phyloP scores from a whole-genome alignment of 768 basidiomycete genomes.

The Pholiota molesta region DNA sequence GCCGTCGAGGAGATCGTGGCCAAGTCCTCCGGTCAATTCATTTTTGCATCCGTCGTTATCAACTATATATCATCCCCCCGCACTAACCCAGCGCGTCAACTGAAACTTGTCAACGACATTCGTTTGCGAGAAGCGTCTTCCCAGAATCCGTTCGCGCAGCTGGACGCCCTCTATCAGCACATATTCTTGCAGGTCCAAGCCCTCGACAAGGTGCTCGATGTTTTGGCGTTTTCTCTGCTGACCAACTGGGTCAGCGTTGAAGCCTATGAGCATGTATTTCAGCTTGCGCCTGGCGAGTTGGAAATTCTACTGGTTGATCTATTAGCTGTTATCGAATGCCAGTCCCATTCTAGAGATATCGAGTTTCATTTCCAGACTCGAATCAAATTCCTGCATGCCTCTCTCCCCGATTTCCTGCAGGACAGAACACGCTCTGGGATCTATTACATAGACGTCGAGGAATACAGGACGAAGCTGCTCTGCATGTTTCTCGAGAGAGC shows the following conservation, averaged over 20 bases:
- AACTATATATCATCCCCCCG: not conserved
- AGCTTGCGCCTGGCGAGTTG: not conserved
- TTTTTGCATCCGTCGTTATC: slow-evolving; percentile 9
- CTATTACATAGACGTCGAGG: not conserved
- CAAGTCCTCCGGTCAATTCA: slow-evolving; percentile 13
- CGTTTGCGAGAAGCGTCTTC: not conserved
- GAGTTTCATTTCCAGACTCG: too few relatives aligned
- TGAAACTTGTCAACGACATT: slow-evolving; percentile 3
- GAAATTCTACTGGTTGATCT: not conserved
- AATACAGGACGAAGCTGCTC: not conserved
- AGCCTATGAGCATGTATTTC: too few relatives aligned
- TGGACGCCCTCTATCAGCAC: slow-evolving; percentile 9
- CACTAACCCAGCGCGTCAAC: not conserved
- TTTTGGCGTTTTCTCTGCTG: not conserved
- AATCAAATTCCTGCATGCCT: slow-evolving; percentile 9
- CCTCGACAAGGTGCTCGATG: not conserved
- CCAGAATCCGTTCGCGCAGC: slow-evolving; percentile 2
- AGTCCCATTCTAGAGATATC: not conserved
- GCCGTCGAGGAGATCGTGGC: not conserved
- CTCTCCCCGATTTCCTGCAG: slow-evolving; percentile 9
- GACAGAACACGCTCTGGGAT: not conserved
- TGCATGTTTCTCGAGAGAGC: not conserved
- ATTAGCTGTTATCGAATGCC: not conserved
- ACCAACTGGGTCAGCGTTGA: not conserved
- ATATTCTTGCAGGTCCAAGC: slow-evolving; percentile 1